Conservation (phyloP, 176 grass and related monocot species). For the Otatea glauca region DNA sequence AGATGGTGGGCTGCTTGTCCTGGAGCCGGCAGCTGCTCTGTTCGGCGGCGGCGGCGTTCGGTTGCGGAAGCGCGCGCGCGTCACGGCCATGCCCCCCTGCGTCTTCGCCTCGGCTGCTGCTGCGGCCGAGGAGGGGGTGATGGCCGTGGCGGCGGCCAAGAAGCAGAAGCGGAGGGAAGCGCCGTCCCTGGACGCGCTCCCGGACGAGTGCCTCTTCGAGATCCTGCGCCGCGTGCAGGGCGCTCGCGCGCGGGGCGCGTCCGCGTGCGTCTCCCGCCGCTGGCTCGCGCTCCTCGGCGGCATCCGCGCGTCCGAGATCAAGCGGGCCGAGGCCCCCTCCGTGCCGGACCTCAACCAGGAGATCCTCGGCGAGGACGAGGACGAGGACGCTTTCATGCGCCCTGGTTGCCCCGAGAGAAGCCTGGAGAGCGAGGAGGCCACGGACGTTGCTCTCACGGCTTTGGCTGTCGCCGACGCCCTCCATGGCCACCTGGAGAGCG, state of each 20-base stretch:
- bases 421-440: conserved; percentile 69
- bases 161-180: conserved; percentile 51
- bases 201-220: conserved; percentile 92
- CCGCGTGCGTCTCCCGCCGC: conserved; percentile 80
- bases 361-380: conserved; percentile 42
- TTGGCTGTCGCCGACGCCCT: conserved; percentile 53
- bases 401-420: conserved; percentile 45
- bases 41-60: conserved; percentile 42
- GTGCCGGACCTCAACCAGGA: conserved; percentile 80
- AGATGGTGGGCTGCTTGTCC: conserved; percentile 45
- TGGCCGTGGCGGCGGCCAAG: conserved; percentile 24
- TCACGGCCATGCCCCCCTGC: conserved; percentile 46
- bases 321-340: conserved; percentile 25
- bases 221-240: conserved; percentile 77
- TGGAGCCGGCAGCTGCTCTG: not conserved
- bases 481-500: conserved; percentile 59
- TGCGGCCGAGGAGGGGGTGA: conserved; percentile 18
- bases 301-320: conserved; percentile 74
- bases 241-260: conserved; percentile 61
- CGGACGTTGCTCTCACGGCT: conserved; percentile 71
- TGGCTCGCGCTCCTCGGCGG: conserved; percentile 73
- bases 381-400: not conserved
- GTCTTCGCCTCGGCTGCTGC: conserved; percentile 34
- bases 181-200: conserved; percentile 71
- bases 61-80: conserved; percentile 71